phyloP scores from a whole-genome alignment of 805 yeast species.

The Candida boidinii region DNA sequence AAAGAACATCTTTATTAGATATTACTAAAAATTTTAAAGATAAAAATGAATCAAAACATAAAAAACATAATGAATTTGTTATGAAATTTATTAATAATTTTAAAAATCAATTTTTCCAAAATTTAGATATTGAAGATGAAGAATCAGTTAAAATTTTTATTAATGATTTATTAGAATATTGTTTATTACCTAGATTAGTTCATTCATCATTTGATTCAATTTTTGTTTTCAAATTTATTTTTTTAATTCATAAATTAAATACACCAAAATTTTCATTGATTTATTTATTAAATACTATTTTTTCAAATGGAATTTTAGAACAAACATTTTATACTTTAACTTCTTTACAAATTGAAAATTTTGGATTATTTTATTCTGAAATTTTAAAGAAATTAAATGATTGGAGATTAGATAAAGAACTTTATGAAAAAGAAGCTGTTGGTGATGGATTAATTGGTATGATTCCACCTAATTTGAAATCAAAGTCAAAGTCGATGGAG shows the following conservation, averaged over 20 bases:
- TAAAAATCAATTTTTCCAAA: slow-evolving; percentile 30
- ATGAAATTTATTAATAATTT: slow-evolving; percentile 23
- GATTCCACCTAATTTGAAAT: too few species aligned
- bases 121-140: slow-evolving; percentile 7
- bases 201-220: slow-evolving; percentile 82
- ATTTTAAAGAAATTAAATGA: slow-evolving; percentile 32
- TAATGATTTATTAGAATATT: slow-evolving; percentile 35
- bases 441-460: too few species aligned
- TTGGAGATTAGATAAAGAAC: slow-evolving; percentile 30
- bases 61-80: slow-evolving; percentile 26
- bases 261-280: slow-evolving; percentile 29
- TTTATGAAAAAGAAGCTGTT: slow-evolving; percentile 22
- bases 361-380: slow-evolving; percentile 65
- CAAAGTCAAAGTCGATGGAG: slow-evolving; percentile 3
- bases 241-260: slow-evolving; percentile 33
- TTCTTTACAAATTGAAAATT: slow-evolving; percentile 68
- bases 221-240: slow-evolving; percentile 53
- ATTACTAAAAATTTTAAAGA: slow-evolving; percentile 22
- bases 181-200: slow-evolving; percentile 67
- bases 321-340: slow-evolving; percentile 65
- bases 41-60: slow-evolving; percentile 37
- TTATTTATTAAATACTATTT: slow-evolving; percentile 35
- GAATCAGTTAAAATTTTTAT: slow-evolving; percentile 1
- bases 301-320: slow-evolving; percentile 38
- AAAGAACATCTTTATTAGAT: slow-evolving; percentile 17